phyloP scores from a whole-genome alignment of 2,329 filamentous ascomycete genomes.

The Colletotrichum orbiculare region DNA sequence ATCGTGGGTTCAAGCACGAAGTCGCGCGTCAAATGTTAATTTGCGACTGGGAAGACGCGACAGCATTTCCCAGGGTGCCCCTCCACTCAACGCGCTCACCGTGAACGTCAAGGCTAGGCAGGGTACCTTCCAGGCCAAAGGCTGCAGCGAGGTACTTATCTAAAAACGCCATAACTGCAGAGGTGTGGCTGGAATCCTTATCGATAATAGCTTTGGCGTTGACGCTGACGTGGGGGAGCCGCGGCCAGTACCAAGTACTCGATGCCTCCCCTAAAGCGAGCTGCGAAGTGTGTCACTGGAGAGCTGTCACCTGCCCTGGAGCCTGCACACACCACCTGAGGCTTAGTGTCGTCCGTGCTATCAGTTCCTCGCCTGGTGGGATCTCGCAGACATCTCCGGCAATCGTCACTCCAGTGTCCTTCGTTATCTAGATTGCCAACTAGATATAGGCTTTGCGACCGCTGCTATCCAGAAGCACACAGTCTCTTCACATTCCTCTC shows the following conservation, averaged over 20 bases:
- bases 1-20: neutral
- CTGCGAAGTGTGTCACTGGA: slow-evolving; percentile 14
- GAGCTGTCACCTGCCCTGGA: slow-evolving; percentile 20
- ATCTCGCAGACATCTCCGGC: neutral
- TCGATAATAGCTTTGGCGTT: slow-evolving; percentile 23
- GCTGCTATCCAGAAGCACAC: too few relatives aligned
- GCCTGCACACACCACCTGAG: neutral
- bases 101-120: neutral
- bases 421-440: too few relatives aligned
- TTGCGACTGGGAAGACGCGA: slow-evolving; percentile 33
- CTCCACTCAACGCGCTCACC: slow-evolving; percentile 34
- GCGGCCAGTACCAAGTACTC: too few relatives aligned
- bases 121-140: too few relatives aligned
- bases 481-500: neutral
- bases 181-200: slow-evolving; percentile 19
- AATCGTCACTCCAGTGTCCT: too few relatives aligned
- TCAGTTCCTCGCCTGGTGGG: neutral
- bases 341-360: slow-evolving; percentile 11
- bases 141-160: too few relatives aligned
- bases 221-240: neutral
- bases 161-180: too few relatives aligned
- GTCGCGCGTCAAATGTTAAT: slow-evolving; percentile 26
- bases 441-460: too few relatives aligned
- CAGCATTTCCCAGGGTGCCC: slow-evolving; percentile 19
- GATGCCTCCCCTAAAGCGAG: slow-evolving; percentile 9